Evolutionary conservation across 495 filamentous ascomycete genomes (phyloP).

Genomic region (Talaromyces stipitatus): DNA sequence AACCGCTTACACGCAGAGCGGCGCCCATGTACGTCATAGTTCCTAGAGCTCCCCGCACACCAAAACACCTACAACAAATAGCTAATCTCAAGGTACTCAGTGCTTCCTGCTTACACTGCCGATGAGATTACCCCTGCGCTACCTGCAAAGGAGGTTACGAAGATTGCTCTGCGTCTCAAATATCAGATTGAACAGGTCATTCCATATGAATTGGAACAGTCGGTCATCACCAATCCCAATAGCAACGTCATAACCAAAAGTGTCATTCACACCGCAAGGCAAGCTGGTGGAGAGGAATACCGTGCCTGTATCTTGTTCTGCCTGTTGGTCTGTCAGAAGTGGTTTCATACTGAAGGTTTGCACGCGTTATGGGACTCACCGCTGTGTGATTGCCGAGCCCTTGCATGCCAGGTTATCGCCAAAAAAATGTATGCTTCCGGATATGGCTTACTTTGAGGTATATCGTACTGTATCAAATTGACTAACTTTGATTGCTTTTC

Average conservation of each 20-base stretch:
- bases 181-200: constrained; percentile 86
- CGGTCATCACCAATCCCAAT: constrained; percentile 65
- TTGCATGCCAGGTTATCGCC: constrained; percentile 92
- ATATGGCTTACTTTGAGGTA: too few species aligned
- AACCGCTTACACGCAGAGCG: constrained; percentile 24
- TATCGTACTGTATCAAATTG: neutral
- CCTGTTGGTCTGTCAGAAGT: constrained; percentile 78
- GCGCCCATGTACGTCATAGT: constrained; percentile 28
- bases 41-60: neutral
- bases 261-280: constrained; percentile 69
- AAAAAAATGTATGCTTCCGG: constrained; percentile 60
- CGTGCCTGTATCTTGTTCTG: constrained; percentile 75
- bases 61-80: neutral
- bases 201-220: constrained; percentile 75
- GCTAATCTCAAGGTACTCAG: constrained; percentile 21
- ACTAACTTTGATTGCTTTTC: neutral
- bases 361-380: constrained; percentile 88
- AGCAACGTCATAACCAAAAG: constrained; percentile 72
- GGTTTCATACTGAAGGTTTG: constrained; percentile 78
- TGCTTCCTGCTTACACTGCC: constrained; percentile 27
- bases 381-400: constrained; percentile 67
- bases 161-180: constrained; percentile 78
- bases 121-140: constrained; percentile 34
- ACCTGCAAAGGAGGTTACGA: constrained; percentile 70
- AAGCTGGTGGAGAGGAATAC: constrained; percentile 72